Evolutionary conservation across 768 basidiomycete species (phyloP), one percentile per base, ranked within the genome.

Genomic region (Amanita muscaria): DNA sequence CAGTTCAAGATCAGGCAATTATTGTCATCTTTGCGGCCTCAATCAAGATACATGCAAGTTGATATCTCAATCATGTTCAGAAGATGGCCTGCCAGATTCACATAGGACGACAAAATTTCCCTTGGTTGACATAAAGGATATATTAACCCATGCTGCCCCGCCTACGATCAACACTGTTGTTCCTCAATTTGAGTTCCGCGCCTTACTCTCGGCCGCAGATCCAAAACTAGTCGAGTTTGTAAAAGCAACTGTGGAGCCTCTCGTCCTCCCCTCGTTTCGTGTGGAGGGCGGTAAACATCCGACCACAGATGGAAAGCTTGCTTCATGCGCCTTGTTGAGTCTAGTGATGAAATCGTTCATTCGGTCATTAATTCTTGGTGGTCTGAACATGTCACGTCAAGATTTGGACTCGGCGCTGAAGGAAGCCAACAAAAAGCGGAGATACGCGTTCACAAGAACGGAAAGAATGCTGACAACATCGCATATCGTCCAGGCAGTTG

Each of bases 401-500:
- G 36, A 42, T 39, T 42, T 42, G 35, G 46, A 49, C 29, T 24
- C 52, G 41, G 48, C 43, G 46, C 46, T 48, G 49, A 56, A 49
- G 52, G 53, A 48, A 39, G 47, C 39, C 27, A 53, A 35, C 46
- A 51, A 36, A 46, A 50, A 27, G 42, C 50, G 41, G 36, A 41
- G 25, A 41, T 50, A 48, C 40, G 48, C 46, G 18, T 44, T 35
- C 39, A 51, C 40, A 40, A 53, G 45, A 18, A 46, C 16, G 5
- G 47, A 45, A 16, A 54, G 49, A 32, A 49, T 69, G 31, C 59
- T 75, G 48, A 69, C 67, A 33, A 69, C 72, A 25, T 57, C 65
- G 5, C 72, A 74, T 48, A 59, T 74, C 42, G 52, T 72, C n/a
- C 60, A 59, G 24, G 67, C 69, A 33, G 55, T 70, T 38, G 51